Percentiles rank a stretch among this genome's conserved stretches.
Evolutionary conservation across 2,329 filamentous ascomycete species (phyloP).

Genomic region (Penicillium janthinellum): DNA sequence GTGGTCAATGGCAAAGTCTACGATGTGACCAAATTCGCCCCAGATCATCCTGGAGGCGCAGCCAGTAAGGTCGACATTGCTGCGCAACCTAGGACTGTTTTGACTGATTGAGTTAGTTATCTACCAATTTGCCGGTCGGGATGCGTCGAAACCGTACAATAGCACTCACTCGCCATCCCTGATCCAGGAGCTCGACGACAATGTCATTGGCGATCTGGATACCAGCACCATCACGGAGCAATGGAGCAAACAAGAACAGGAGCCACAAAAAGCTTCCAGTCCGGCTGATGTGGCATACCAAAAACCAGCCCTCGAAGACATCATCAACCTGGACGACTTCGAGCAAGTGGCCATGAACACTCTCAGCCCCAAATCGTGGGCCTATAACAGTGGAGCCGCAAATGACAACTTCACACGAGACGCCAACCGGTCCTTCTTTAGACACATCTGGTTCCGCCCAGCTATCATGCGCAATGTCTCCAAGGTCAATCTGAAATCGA

Average conservation of each 20-base stretch:
- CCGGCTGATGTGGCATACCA: conserved; percentile 4
- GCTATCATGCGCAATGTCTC: conserved; percentile 47
- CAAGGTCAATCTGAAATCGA: conserved; percentile 31
- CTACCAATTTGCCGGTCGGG: conserved; percentile 59
- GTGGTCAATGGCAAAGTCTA: conserved; percentile 65
- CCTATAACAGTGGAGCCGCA: conserved; percentile 61
- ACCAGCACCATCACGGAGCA: conserved; percentile 27
- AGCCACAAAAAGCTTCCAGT: background rate
- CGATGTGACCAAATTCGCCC: conserved; percentile 62
- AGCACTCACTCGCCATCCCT: conserved; percentile 50
- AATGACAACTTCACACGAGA: conserved; percentile 47
- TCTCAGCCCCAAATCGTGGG: conserved; percentile 92
- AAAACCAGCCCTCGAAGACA: conserved; percentile 50
- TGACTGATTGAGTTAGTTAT: conserved; percentile 62
- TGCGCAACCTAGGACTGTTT: conserved; percentile 44
- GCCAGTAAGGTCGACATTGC: conserved; percentile 9
- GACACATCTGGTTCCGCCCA: conserved; percentile 51
- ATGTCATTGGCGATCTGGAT: conserved; percentile 42
- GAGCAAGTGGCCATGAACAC: conserved; percentile 59
- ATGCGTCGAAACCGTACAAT: conserved; percentile 57
- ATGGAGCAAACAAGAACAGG: conserved; percentile 16
- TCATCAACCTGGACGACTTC: conserved; percentile 53
- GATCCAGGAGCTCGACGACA: conserved; percentile 24
- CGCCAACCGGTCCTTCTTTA: conserved; percentile 44
- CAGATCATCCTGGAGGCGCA: conserved; percentile 59